phyloP scores from a whole-genome alignment of 768 basidiomycete species.

The Melanogaster broomeanus region DNA sequence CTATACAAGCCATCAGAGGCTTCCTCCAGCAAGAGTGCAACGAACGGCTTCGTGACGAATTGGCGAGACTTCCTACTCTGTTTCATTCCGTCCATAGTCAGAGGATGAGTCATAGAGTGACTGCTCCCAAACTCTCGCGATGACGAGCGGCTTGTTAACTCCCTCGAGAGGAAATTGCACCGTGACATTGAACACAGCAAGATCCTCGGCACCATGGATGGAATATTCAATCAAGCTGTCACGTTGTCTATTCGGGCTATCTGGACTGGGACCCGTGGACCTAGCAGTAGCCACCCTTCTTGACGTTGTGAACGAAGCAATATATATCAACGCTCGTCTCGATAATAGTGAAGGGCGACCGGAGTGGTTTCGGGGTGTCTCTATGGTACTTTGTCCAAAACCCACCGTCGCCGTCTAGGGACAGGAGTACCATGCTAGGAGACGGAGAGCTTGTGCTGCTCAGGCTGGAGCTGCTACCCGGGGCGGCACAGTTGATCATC shows the following conservation, averaged over 20 bases:
- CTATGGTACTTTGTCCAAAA: not conserved
- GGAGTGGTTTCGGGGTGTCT: not conserved
- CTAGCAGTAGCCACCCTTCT: not conserved
- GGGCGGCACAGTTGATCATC: no score
- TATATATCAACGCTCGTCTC: not conserved
- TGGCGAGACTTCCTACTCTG: not conserved
- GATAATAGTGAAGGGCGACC: not conserved
- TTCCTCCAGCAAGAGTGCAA: constrained; percentile 2
- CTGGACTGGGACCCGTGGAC: not conserved
- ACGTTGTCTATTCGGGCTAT: not conserved
- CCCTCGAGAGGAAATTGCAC: constrained; percentile 1
- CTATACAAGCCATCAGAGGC: not conserved
- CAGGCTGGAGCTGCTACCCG: not conserved
- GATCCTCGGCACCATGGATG: not conserved
- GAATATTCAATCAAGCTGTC: not conserved
- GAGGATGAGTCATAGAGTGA: not conserved
- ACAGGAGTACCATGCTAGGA: not conserved
- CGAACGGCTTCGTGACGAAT: constrained; percentile 1
- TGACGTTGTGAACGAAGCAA: constrained; percentile 3
- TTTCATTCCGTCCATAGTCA: not conserved
- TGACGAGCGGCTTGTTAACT: not conserved
- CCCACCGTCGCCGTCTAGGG: not conserved
- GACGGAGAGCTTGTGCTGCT: not conserved
- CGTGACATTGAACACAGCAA: not conserved
- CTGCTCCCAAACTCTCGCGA: constrained; percentile 4